phyloP scores from a whole-genome alignment of 768 basidiomycete genomes.

The Kwoniella sp. region DNA sequence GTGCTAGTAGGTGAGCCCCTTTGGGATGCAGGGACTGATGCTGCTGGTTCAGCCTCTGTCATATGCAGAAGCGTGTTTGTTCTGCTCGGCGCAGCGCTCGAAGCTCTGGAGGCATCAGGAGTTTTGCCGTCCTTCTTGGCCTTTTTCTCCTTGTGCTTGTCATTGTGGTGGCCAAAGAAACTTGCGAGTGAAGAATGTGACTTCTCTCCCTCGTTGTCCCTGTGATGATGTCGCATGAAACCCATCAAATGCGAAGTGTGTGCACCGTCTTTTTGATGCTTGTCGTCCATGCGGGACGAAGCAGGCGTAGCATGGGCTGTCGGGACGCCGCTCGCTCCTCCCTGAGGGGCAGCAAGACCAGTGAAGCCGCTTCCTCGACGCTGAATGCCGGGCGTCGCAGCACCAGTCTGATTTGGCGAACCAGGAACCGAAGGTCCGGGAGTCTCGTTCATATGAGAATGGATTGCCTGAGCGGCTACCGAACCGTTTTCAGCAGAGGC shows the following conservation, averaged over 20 bases:
- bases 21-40: constrained; percentile 20
- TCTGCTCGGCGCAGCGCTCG: constrained; percentile 39
- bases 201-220: constrained; percentile 53
- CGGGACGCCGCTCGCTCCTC: constrained; percentile 14
- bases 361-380: constrained; percentile 48
- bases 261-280: constrained; percentile 43
- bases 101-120: constrained; percentile 36
- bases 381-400: constrained; percentile 47
- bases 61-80: constrained; percentile 35
- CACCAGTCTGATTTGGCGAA: constrained; percentile 28
- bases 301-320: constrained; percentile 26
- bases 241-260: constrained; percentile 49
- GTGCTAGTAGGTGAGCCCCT: constrained; percentile 28
- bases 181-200: constrained; percentile 50
- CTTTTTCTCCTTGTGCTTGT: constrained; percentile 48
- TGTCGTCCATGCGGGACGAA: constrained; percentile 18
- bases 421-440: constrained; percentile 33
- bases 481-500: constrained; percentile 20
- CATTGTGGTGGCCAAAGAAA: constrained; percentile 51
- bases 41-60: constrained; percentile 27
- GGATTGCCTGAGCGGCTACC: constrained; percentile 35
- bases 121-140: constrained; percentile 38
- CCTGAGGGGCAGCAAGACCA: constrained; percentile 31
- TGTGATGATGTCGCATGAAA: constrained; percentile 55
- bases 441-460: constrained; percentile 36